Percentiles rank a stretch among this genome's conserved stretches.
phyloP scores from a whole-genome alignment of 2,329 filamentous ascomycete genomes.

The Bipolaris oryzae region DNA sequence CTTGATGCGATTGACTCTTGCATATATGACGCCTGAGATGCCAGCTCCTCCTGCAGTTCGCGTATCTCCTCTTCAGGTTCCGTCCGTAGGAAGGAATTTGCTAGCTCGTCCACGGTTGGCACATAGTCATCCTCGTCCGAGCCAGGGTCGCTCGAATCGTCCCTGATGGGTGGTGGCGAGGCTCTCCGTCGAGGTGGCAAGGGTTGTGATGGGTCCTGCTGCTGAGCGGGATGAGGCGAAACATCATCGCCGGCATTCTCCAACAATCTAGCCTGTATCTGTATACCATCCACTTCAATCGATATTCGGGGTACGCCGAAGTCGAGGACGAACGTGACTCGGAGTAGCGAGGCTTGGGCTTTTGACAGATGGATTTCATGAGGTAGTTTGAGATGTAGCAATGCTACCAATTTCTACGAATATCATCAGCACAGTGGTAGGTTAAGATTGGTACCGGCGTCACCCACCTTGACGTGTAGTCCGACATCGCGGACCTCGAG shows the following conservation, averaged over 20 bases:
- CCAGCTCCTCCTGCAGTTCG: constrained; percentile 71
- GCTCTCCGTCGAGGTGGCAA: constrained; percentile 10
- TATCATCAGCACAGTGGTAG: constrained; percentile 21
- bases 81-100: constrained; percentile 77
- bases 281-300: constrained; percentile 80
- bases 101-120: constrained; percentile 74
- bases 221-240: constrained; percentile 10
- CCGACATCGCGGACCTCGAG: constrained; percentile 88
- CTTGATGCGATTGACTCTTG: constrained; percentile 65
- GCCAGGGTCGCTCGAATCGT: constrained; percentile 23
- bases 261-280: constrained; percentile 61
- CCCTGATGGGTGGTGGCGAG: constrained; percentile 17
- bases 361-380: constrained; percentile 71
- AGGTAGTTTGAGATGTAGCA: constrained; percentile 71
- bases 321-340: constrained; percentile 84
- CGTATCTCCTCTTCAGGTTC: constrained; percentile 69
- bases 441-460: not conserved
- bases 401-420: constrained; percentile 75
- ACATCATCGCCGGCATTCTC: constrained; percentile 19
- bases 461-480: constrained; percentile 73
- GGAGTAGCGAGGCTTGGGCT: constrained; percentile 76
- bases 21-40: constrained; percentile 66
- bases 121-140: constrained; percentile 51
- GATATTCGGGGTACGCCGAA: constrained; percentile 83
- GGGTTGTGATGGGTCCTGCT: constrained; percentile 13